Percentiles rank a stretch among this genome's conserved stretches.
phyloP scores from a whole-genome alignment of 2,329 filamentous ascomycete genomes.

The Sporothrix luriei region DNA sequence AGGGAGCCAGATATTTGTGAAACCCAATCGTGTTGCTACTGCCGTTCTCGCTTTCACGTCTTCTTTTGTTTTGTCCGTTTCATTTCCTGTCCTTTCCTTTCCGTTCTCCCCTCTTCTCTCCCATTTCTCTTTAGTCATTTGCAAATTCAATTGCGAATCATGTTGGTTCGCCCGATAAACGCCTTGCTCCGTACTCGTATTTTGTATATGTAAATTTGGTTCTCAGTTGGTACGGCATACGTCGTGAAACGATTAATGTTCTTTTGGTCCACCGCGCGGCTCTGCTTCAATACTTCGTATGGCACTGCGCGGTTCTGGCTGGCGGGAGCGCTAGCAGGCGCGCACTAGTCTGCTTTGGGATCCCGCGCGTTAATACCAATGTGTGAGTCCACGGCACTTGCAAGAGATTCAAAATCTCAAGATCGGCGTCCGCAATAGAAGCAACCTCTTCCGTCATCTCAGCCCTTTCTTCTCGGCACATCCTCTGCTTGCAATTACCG shows the following conservation, averaged over 20 bases:
- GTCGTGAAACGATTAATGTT: neutral
- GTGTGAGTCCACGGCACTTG: too few species aligned
- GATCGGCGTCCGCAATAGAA: too few species aligned
- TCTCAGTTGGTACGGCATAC: too few species aligned
- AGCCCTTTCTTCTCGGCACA: neutral
- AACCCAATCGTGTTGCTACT: slow-evolving; percentile 1
- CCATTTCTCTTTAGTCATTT: neutral
- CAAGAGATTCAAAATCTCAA: too few species aligned
- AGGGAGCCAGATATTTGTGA: neutral
- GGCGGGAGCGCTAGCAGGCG: slow-evolving; percentile 5
- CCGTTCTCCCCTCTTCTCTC: too few species aligned
- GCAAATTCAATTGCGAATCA: neutral
- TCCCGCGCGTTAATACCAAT: slow-evolving; percentile 19
- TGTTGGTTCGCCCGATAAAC: neutral
- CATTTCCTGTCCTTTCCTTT: neutral
- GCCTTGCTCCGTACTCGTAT: neutral
- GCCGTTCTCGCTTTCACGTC: neutral
- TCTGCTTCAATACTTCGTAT: neutral
- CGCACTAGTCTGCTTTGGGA: slow-evolving; percentile 25
- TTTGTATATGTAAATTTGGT: neutral
- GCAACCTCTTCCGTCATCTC: neutral
- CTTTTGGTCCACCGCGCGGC: neutral
- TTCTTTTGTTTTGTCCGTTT: neutral
- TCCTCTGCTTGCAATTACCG: too few species aligned
- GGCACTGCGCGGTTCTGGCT: too few species aligned